Evolutionary conservation across 2,329 filamentous ascomycete species (phyloP).

Genomic region (Zymoseptoria brevis): DNA sequence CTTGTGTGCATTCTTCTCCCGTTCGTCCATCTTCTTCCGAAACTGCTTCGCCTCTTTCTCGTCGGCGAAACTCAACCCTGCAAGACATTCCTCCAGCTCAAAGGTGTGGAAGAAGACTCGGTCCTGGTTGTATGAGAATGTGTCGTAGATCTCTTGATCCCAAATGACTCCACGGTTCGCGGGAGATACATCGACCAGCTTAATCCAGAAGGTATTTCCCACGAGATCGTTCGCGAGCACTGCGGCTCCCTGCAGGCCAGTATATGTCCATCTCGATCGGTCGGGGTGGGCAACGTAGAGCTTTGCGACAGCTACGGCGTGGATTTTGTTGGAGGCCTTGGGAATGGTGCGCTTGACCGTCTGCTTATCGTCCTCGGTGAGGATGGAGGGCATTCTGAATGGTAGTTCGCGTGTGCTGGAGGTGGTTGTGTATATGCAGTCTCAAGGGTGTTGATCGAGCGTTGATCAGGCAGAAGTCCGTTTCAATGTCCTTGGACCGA

Average conservation of each 20-base stretch:
- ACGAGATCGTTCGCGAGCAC: conserved; percentile 91
- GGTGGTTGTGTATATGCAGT: not conserved
- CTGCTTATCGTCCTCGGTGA: conserved; percentile 91
- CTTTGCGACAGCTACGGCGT: conserved; percentile 84
- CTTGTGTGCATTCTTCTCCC: conserved; percentile 92
- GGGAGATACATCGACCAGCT: conserved; percentile 91
- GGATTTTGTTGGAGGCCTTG: conserved; percentile 94
- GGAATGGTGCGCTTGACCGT: conserved; percentile 91
- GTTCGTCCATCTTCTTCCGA: conserved; percentile 92
- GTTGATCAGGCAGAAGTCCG: not conserved
- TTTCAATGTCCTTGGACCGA: not conserved
- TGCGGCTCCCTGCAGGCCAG: conserved; percentile 81
- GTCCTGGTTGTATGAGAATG: conserved; percentile 92
- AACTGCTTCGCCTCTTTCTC: conserved; percentile 97
- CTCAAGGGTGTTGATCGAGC: not conserved
- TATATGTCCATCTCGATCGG: conserved; percentile 82
- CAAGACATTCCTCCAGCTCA: conserved; percentile 85
- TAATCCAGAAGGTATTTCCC: conserved; percentile 93
- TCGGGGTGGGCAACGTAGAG: conserved; percentile 91
- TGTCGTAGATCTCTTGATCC: conserved; percentile 97
- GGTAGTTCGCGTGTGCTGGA: not conserved
- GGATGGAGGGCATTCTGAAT: conserved; percentile 42
- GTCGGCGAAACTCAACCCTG: conserved; percentile 84
- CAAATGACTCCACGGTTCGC: conserved; percentile 79
- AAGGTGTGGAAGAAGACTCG: conserved; percentile 97